Conservation (phyloP, 768 basidiomycete genomes). For the Lactarius deliciosus region DNA sequence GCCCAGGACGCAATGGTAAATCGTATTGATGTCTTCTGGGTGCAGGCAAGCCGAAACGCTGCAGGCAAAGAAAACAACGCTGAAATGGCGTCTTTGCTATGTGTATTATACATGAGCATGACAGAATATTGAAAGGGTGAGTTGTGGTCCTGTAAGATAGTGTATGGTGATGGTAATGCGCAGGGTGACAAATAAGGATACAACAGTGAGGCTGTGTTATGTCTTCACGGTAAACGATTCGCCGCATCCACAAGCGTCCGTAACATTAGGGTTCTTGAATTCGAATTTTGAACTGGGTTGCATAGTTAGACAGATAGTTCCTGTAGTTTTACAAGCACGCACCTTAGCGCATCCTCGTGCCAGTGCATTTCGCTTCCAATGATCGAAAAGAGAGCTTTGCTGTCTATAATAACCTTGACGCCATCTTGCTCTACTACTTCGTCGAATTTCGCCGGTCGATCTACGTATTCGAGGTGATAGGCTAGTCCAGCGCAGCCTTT, state of each 20-base stretch:
- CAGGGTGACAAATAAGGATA: constrained; percentile 16
- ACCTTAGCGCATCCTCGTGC: constrained; percentile 91
- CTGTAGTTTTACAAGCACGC: constrained; percentile 34
- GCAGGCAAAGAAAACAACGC: not conserved
- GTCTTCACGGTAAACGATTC: constrained; percentile 76
- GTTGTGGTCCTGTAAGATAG: constrained; percentile 9
- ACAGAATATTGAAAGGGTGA: not conserved
- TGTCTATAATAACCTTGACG: constrained; percentile 90
- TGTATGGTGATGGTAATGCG: constrained; percentile 5
- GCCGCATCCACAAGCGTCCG: constrained; percentile 92
- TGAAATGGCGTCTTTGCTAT: constrained; percentile 5
- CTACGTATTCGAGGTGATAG: constrained; percentile 95
- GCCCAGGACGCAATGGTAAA: not conserved
- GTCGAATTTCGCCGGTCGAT: constrained; percentile 86
- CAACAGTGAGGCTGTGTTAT: constrained; percentile 15
- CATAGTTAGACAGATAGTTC: constrained; percentile 16
- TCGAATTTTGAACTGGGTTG: constrained; percentile 67
- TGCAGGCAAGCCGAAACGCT: not conserved
- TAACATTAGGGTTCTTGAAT: constrained; percentile 91
- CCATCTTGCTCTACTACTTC: constrained; percentile 97
- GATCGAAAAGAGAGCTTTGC: constrained; percentile 95
- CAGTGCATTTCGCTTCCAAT: constrained; percentile 99
- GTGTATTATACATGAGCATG: constrained; percentile 16
- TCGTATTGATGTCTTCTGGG: not conserved
- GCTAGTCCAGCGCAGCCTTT: constrained; percentile 94